Conservation (phyloP, 208 protist species). For the Trypanosoma platydactyli region DNA sequence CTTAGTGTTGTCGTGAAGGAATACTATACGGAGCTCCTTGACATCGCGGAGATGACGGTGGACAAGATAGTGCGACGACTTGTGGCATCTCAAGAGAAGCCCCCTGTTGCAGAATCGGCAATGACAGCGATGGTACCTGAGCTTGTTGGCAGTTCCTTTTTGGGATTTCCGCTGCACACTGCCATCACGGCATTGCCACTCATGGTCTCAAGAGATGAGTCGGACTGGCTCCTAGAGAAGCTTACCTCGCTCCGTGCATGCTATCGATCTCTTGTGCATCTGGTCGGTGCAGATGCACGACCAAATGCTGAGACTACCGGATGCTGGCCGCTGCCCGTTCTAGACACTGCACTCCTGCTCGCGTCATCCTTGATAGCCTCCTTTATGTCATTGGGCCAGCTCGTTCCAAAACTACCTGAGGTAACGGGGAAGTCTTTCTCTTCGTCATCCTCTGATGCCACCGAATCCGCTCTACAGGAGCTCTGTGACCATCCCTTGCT, state of each 20-base stretch:
- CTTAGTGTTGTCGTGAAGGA: conserved; percentile 17
- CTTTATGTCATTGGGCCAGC: conserved; percentile 33
- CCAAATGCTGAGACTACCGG: not conserved
- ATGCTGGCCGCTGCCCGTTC: conserved; percentile 21
- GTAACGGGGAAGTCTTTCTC: not conserved
- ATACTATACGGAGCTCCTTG: conserved; percentile 30
- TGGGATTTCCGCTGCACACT: conserved; percentile 56
- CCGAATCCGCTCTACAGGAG: conserved; percentile 8
- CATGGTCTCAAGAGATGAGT: conserved; percentile 50
- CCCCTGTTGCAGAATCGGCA: not conserved
- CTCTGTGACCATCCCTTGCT: conserved; percentile 36
- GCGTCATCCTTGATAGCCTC: conserved; percentile 35
- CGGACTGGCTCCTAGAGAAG: conserved; percentile 59
- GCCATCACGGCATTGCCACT: conserved; percentile 75
- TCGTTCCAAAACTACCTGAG: not conserved
- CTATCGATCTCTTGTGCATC: conserved; percentile 12
- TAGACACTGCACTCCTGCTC: conserved; percentile 30
- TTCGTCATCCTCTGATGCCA: not conserved
- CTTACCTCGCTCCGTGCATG: conserved; percentile 29
- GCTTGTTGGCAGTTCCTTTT: conserved; percentile 36
- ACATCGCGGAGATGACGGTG: conserved; percentile 21
- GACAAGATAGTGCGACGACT: conserved; percentile 14
- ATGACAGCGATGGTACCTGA: conserved; percentile 18
- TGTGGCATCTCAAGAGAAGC: not conserved
- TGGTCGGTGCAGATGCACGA: conserved; percentile 8